Base-by-base conservation (phyloP, 2,329 filamentous ascomycete species). In the Anisogramma anomala region DNA sequence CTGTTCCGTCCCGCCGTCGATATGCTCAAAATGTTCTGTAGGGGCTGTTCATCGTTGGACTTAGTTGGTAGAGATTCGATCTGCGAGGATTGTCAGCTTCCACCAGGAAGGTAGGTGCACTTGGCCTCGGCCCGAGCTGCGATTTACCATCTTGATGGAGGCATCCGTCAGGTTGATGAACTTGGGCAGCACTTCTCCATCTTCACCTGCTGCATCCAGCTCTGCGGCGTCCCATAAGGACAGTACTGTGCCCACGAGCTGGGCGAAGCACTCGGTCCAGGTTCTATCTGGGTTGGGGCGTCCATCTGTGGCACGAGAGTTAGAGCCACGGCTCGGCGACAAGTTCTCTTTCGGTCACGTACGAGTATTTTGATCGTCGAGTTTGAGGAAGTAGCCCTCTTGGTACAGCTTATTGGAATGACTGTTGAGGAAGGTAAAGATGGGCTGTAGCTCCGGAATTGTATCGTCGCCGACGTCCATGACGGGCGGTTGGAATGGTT, bases 121-220 rank as follows among this genome's bases (percentile, higher is more conserved):
- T 13, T 17, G 6, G 7, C 14, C 15, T 14, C 10, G 10, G 10
- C 17, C 6, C 18, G n/a, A 33, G 31, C 20, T 23, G 23, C 25
- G 34, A 49, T 62, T 51, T 71, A 95, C 91, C 87, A 96, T 95
- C 62, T 94, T 94, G 53, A 98, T 87, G 0, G 91, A 94, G 15
- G 91, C 91, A 70, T 98, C 91, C 6, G 91, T 94, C 45, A 98
- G 65, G 56, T 98, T 98, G 60, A 98, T 88, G 58, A 95, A 98
- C 46, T 65, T 65, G 32, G 63, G 57, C 33, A 64, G 51, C 4
- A 69, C 59, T 48, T 71, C 64, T 28, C 70, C 83, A 53, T 91
- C 78, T 52, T 86, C 81, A 26, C 84, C 86, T 10, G 85, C 88
- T 28, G 78, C 79, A 64, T 98, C 91, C 44, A 96, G 71, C 58